Percentiles rank a stretch among this genome's conserved stretches.
Conservation (phyloP, 352 stramenopile genomes). For the Phytopythium delawarense region DNA sequence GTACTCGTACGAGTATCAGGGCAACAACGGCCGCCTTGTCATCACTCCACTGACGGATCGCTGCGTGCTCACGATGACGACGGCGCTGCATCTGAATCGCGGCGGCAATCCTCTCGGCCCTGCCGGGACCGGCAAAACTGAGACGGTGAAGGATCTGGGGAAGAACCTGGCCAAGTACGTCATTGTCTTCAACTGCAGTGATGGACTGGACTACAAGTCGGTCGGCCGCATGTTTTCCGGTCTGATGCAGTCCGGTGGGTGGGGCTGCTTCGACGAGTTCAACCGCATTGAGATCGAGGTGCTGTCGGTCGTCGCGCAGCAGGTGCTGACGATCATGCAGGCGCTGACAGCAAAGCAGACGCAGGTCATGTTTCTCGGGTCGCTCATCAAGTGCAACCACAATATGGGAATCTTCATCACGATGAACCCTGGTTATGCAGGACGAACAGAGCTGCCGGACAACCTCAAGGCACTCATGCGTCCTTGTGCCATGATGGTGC, state of each 20-base stretch:
- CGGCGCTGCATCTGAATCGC: conserved; percentile 88
- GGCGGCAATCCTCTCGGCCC: conserved; percentile 90
- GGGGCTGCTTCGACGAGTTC: conserved; percentile 95
- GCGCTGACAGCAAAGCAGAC: conserved; percentile 71
- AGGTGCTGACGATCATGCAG: conserved; percentile 90
- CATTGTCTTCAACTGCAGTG: conserved; percentile 94
- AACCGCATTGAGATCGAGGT: conserved; percentile 97
- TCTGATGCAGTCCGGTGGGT: conserved; percentile 90
- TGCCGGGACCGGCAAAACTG: conserved; percentile 92
- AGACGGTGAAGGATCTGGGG: conserved; percentile 93
- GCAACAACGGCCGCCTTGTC: conserved; percentile 87
- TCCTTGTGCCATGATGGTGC: conserved; percentile 87
- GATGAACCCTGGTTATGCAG: conserved; percentile 91
- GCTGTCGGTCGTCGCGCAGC: conserved; percentile 91
- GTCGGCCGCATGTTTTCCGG: conserved; percentile 92
- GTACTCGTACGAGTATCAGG: conserved; percentile 86
- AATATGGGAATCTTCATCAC: conserved; percentile 93
- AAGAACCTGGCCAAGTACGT: conserved; percentile 94
- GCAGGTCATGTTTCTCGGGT: conserved; percentile 82
- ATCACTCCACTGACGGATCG: conserved; percentile 92
- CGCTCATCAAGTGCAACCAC: conserved; percentile 80
- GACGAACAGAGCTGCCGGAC: conserved; percentile 85
- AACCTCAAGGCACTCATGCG: conserved; percentile 87
- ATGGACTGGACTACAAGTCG: conserved; percentile 93
- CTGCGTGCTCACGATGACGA: conserved; percentile 93